Base-by-base conservation (phyloP, 345 rosid genomes). In the Populus davidiana region DNA sequence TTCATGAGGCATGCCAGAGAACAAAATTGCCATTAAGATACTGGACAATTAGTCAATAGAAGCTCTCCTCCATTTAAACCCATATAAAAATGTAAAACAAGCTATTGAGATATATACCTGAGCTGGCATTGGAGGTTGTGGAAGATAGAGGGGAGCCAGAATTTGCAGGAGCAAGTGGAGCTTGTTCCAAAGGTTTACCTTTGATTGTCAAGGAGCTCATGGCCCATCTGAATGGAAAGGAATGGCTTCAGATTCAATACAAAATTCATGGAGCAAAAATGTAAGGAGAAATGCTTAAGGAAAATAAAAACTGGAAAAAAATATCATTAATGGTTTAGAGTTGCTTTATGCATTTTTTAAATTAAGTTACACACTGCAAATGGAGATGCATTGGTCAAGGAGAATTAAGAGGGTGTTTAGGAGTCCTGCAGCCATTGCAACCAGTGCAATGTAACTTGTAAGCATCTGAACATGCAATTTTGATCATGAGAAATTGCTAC, bases 191-290 rank as follows among this genome's bases (percentile, higher is more conserved):
- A 79, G 91, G 91, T 87, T 93, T 96, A 69, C 97, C 97, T 89
- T 93, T 96, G 35, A 89, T 91, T 67, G 95, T 94, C 87, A 96
- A 88, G 76, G 99, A 96, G 87, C 98, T 96, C 94, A 96, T 91
- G 75, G 99, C 99, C 99, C 99, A 96, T 82, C 99, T 93, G 85
- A 82, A 83, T 35, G 35, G 70, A 35, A n/a, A 23, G n/a, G 35
- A 67, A 65, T 35, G 39, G 54, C 25, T 20, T 31, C 50, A n/a
- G 50, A 49, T 50, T 13, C 16, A 64, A 35, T 43, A 39, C 11
- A 73, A 70, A 23, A 38, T 38, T 62, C 67, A 29, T 10, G 67
- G 50, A 62, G 17, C 11, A 17, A 27, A 25, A 20, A 4, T 31
- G 8, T 25, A 25, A 21, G 10, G 70, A 65, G 41, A 64, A 20